Base-by-base conservation (phyloP, 305 asterid genomes). In the Andrographis paniculata region DNA sequence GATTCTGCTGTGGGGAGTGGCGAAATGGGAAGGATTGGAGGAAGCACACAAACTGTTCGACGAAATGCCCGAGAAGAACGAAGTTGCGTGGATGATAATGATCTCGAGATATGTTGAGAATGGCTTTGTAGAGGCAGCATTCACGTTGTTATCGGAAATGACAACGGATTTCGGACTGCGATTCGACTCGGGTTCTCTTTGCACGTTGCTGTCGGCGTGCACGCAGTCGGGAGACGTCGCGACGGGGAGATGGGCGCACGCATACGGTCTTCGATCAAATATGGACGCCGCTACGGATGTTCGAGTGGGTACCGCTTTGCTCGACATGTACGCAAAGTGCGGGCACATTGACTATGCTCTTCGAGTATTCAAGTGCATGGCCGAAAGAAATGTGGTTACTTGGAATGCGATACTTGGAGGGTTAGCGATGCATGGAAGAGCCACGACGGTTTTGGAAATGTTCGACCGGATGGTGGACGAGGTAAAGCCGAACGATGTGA, bases 321-420 rank as follows among this genome's bases (percentile, higher is more conserved):
- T 87, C 20, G 87, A 78, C 66, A 78, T 87, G 95, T 84, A 83
- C 61, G 76, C 86, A 50, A 87, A 87, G 65, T 87, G 88, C 38
- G 96, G 93, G 58, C 59, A 63, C 74, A 64, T 87, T 74, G 67
- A 64, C 46, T 59, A 50, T 45, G 91, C 95, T 3, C 69, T 71
- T 64, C 42, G 48, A 31, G 48, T 70, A 36, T 87, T 87, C 37
- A 57, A 78, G 15, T 67, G 41, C 36, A 73, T 71, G 68, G 37
- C 36, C 42, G 61, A 61, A 17, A 78, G 72, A 66, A 87, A 87
- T 62, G 27, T 82, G 17, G 72, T 76, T 14, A 67, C 95, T 10
- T 87, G 96, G 93, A 84, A 78, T 62, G 70, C 76, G 17, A 78
- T 83, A 93, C 83, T 87, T 56, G 83, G 80, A 28, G 95, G 86